Base-by-base conservation (phyloP, 2,329 filamentous ascomycete species). In the Tolypocladium cylindrosporum region DNA sequence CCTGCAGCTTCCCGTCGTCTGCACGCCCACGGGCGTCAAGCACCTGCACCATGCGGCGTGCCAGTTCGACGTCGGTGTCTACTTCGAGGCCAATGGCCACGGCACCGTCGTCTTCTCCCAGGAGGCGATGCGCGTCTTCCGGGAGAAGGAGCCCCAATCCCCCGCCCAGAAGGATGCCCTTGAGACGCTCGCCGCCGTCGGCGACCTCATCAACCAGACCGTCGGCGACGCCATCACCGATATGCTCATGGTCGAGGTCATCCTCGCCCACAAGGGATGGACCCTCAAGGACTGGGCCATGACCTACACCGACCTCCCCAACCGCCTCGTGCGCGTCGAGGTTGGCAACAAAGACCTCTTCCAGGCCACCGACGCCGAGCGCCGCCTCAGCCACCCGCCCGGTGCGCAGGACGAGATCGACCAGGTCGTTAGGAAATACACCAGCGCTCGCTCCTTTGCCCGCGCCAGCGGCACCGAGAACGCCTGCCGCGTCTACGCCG, bases 41-140 rank as follows among this genome's bases (percentile, higher is more conserved):
- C 90, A 97, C 75, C 83, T 99, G 62, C 94, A 99, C 75, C 94
- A 97, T 69, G 94, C 91, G n/a, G 94, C 94, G 43, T 86, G 90
- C 67, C 90, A 92, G 64, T 96, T 95, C 66, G 94, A 99, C 67
- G 87, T 97, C 57, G 94, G 94, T 58, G 91, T 97, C 56, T 99
- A 99, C 78, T 99, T 99, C 68, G 94, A 99, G 77, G 94, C 94
- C 63, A 99, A 99, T 71, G 94, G 94, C 37, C 94, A 99, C 74
- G 94, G 94, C 63, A 99, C 94, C 11, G 89, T 97, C 41, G 87
- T 97, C 57, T 99, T 99, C 80, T 96, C 90, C 1, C 84, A 88
- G 59, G 86, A 90, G 60, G 93, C 93, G 4, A 78, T 93, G 53
- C 87, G 88, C 65, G 81, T 84, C 54, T 95, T 99, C 75, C 82